phyloP scores from a whole-genome alignment of 2,329 filamentous ascomycete species.

The Ascochyta clinopodiicola region DNA sequence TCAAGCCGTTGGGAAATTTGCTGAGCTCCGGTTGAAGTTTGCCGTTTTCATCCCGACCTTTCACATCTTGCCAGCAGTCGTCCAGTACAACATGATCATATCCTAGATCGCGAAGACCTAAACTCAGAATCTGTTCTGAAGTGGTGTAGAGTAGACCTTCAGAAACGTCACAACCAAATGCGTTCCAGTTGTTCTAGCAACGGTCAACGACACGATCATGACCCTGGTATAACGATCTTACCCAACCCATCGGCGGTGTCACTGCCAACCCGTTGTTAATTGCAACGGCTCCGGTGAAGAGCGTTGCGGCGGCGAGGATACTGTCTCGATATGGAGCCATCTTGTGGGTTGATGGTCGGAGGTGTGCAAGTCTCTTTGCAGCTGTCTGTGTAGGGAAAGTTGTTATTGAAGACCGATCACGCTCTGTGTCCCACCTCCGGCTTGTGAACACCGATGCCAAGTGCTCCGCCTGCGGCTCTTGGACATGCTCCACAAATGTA shows the following conservation, averaged over 20 bases:
- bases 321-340: slow-evolving; percentile 21
- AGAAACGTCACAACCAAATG: slow-evolving; percentile 37
- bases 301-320: slow-evolving; percentile 16
- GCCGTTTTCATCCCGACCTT: slow-evolving; percentile 54
- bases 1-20: slow-evolving; percentile 68
- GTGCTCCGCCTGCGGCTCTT: slow-evolving; percentile 6
- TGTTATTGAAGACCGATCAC: slow-evolving; percentile 3
- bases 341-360: background rate
- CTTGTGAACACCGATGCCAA: slow-evolving; percentile 13
- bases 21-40: slow-evolving; percentile 53
- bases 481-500: slow-evolving; percentile 8
- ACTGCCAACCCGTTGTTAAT: slow-evolving; percentile 34
- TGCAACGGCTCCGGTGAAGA: slow-evolving; percentile 25
- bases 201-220: slow-evolving; percentile 1
- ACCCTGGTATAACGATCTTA: background rate
- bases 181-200: slow-evolving; percentile 34
- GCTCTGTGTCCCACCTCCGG: slow-evolving; percentile 1
- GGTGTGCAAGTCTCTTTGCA: background rate
- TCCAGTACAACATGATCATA: slow-evolving; percentile 63
- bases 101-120: slow-evolving; percentile 38
- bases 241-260: slow-evolving; percentile 35
- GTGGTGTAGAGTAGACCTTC: slow-evolving; percentile 37
- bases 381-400: slow-evolving; percentile 4
- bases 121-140: slow-evolving; percentile 29
- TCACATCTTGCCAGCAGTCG: slow-evolving; percentile 62